These are phyloP conservation scores for Scheffersomyces coipomensis DNA, from an alignment of 805 yeast genomes.

Conservation along the genomic window DNA sequence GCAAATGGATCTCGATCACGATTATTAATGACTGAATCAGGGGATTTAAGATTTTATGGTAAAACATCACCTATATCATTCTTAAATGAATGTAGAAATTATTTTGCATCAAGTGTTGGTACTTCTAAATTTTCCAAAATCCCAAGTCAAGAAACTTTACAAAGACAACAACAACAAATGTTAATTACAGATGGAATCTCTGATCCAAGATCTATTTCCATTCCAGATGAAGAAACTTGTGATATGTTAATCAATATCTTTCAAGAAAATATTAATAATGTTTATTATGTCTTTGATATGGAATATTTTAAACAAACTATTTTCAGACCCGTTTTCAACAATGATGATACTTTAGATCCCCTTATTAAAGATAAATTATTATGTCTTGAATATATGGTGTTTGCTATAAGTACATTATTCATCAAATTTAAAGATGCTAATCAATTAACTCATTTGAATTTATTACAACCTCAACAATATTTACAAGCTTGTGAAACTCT, in stretches of 20 bases:
- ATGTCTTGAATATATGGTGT: constrained; percentile 32
- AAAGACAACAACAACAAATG: too few species aligned
- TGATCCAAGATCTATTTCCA: too few species aligned
- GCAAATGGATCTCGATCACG: constrained; percentile 20
- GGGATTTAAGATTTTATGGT: constrained; percentile 37
- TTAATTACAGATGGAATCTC: too few species aligned
- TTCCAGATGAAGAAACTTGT: neutral
- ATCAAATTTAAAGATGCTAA: constrained; percentile 21
- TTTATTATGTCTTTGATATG: constrained; percentile 37
- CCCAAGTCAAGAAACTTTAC: constrained; percentile 29
- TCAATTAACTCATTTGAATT: neutral
- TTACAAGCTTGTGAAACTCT: constrained; percentile 25
- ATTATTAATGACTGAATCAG: constrained; percentile 29
- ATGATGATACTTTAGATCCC: constrained; percentile 17
- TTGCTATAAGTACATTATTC: constrained; percentile 41
- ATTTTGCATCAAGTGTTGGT: constrained; percentile 32
- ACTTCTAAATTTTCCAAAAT: constrained; percentile 34
- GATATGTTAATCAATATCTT: constrained; percentile 18
- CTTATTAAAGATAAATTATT: constrained; percentile 14
- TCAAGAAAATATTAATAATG: constrained; percentile 35
- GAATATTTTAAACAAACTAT: constrained; percentile 25
- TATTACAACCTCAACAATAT: constrained; percentile 10
- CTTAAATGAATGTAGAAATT: constrained; percentile 35
- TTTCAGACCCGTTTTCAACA: constrained; percentile 24
- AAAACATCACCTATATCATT: constrained; percentile 41